Conservation (phyloP, 2,329 filamentous ascomycete species). For the Curvularia verruculosa region DNA sequence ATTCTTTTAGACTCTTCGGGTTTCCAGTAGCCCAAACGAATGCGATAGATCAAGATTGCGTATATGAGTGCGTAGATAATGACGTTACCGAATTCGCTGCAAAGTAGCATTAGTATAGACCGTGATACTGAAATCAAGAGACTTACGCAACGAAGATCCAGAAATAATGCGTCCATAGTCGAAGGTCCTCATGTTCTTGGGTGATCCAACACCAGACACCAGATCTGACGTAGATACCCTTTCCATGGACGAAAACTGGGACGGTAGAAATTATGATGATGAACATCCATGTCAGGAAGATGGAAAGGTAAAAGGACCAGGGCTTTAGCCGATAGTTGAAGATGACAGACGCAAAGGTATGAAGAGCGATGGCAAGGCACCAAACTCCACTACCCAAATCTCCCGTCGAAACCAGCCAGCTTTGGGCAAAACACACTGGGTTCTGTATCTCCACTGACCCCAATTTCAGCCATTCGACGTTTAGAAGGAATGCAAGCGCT, state of each 20-base stretch:
- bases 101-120: conserved; percentile 6
- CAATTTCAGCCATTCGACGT: conserved; percentile 62
- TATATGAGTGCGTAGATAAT: conserved; percentile 57
- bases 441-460: conserved; percentile 62
- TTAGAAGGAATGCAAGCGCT: conserved; percentile 67
- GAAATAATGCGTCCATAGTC: conserved; percentile 67
- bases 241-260: conserved; percentile 53
- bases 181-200: conserved; percentile 58
- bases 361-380: conserved; percentile 68
- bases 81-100: conserved; percentile 57
- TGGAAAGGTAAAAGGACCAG: conserved; percentile 56
- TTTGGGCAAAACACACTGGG: conserved; percentile 66
- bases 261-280: conserved; percentile 64
- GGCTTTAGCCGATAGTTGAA: conserved; percentile 60
- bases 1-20: conserved; percentile 43
- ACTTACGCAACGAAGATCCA: conserved; percentile 64
- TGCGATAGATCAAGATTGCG: conserved; percentile 48
- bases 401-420: conserved; percentile 71
- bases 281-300: conserved; percentile 64
- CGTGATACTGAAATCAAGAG: background rate
- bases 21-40: conserved; percentile 47
- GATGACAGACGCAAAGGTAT: conserved; percentile 70
- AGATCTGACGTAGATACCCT: conserved; percentile 66
- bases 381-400: conserved; percentile 71
- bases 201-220: conserved; percentile 73